Evolutionary conservation across 768 basidiomycete species (phyloP), one percentile per base, ranked within the genome.

Genomic region (Rhizopogon vinicolor): DNA sequence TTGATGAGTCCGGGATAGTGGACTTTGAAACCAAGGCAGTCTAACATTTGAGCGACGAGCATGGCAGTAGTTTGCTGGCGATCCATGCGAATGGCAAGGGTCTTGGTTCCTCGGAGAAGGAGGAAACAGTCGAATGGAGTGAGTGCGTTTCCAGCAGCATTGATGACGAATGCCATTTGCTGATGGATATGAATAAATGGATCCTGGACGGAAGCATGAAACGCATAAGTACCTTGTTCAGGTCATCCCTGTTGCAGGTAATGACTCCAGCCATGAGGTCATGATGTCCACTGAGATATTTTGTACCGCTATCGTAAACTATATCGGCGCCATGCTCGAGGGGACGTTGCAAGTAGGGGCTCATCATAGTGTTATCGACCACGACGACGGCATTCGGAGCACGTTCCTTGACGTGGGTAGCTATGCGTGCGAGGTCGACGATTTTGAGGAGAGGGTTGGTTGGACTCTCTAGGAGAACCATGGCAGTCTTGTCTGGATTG

Each of bases 311-410:
- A 71, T 99, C 97, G 65, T 99, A 99, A 8, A 98, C 95, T 53
- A 99, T 85, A 68, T 99, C 97, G 46, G 92, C 92, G 14, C 96
- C 97, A 54, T 97, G 88, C 65, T 98, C 93, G 39, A 98, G 81
- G 10, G 97, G 97, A 55, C 95, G 77, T 67, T 96, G 94, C 7
- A 98, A 78, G 72, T 98, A 98, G 14, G 97, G 96, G 66, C 94
- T 97, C 96, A 98, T 98, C 97, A 98, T 98, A 57, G 97, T 98
- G 68, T 99, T 98, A 70, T 98, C 97, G 19, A 93, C 93, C 39
- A 95, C 89, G 52, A 95, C 75, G 61, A 93, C 63, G 2, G 93
- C 93, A 64, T 89, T 82, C 7, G 87, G 86, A 16, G 87, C 87
- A 48, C 80, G 80, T 63, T 87, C 84, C 66, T 95, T 94, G 61